These are phyloP conservation scores for Lepiota venenata DNA, from an alignment of 768 basidiomycete species.

Conservation along the genomic window DNA sequence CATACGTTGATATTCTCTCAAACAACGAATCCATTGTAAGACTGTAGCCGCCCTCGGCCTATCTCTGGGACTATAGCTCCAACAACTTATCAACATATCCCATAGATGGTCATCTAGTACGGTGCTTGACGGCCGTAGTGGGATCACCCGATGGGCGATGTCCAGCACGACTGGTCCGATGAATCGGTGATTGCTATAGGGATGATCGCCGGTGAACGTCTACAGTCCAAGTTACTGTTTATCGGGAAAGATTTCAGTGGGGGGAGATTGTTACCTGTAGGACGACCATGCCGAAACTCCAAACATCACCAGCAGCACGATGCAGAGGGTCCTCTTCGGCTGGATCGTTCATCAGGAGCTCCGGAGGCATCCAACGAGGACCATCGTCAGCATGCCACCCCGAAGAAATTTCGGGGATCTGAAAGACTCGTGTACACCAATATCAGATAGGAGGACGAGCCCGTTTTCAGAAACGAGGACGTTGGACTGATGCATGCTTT, in stretches of 20 bases:
- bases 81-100: background rate
- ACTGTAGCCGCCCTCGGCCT: background rate
- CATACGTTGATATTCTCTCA: background rate
- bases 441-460: slow-evolving; percentile 5
- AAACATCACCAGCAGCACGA: slow-evolving; percentile 4
- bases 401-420: background rate
- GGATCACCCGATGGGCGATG: background rate
- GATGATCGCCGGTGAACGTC: background rate
- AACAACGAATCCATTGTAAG: slow-evolving; percentile 4
- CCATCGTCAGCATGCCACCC: background rate
- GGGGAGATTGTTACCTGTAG: slow-evolving; percentile 1
- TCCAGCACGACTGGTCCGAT: background rate
- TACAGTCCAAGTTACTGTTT: background rate
- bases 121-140: background rate
- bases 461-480: slow-evolving; percentile 4
- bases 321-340: background rate
- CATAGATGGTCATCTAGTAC: background rate
- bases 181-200: background rate
- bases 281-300: slow-evolving; percentile 10
- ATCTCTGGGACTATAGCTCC: background rate
- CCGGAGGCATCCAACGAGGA: slow-evolving; percentile 3
- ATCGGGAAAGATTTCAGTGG: background rate
- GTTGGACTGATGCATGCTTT: background rate
- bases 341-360: background rate
- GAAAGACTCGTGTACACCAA: background rate